Percentiles rank a stretch among this genome's conserved stretches.
These are phyloP conservation scores for Pholiota microspora DNA, from an alignment of 768 basidiomycete genomes.

Conservation along the genomic window DNA sequence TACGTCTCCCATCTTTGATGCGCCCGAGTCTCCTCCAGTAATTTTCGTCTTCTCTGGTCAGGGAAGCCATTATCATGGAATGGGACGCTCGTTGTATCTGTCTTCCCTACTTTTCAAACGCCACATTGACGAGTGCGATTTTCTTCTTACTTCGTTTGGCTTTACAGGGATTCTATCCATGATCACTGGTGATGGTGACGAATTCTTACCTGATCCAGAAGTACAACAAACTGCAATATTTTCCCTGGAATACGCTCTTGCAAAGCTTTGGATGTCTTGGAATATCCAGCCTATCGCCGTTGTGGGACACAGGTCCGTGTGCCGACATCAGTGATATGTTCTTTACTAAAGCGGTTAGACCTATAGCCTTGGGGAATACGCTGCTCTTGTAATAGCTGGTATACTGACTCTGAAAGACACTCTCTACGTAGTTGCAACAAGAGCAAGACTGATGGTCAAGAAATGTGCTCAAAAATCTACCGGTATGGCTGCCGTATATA, in stretches of 20 bases:
- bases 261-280: slow-evolving; percentile 67
- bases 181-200: slow-evolving; percentile 26
- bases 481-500: slow-evolving; percentile 62
- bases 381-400: slow-evolving; percentile 62
- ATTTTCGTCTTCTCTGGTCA: slow-evolving; percentile 77
- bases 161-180: slow-evolving; percentile 50
- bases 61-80: slow-evolving; percentile 63
- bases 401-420: slow-evolving; percentile 58
- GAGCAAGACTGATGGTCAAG: slow-evolving; percentile 54
- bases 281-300: slow-evolving; percentile 60
- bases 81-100: slow-evolving; percentile 58
- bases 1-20: slow-evolving; percentile 29
- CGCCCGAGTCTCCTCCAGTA: slow-evolving; percentile 28
- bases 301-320: slow-evolving; percentile 67
- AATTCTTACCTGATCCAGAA: slow-evolving; percentile 16
- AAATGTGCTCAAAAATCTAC: slow-evolving; percentile 43
- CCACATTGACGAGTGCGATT: slow-evolving; percentile 59
- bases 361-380: slow-evolving; percentile 71
- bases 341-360: slow-evolving; percentile 14
- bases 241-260: slow-evolving; percentile 60
- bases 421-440: slow-evolving; percentile 52
- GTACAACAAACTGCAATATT: slow-evolving; percentile 57
- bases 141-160: slow-evolving; percentile 43
- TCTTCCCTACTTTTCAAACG: slow-evolving; percentile 44
- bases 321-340: background rate